Base-by-base conservation (phyloP, 306 rosid genomes). In the Pyrus pyrifolia region DNA sequence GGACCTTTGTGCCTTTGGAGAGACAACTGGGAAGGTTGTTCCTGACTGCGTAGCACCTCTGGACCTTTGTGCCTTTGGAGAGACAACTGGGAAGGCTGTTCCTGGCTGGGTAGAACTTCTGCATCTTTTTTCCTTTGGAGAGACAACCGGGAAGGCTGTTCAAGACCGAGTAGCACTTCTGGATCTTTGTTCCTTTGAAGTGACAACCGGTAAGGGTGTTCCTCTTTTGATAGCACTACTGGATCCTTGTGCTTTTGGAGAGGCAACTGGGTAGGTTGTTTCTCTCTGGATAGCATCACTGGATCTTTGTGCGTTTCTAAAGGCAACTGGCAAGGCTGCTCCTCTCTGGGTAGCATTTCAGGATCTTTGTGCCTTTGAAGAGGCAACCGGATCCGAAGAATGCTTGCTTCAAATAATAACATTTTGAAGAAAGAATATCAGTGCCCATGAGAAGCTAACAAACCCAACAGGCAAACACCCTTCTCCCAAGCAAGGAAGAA, bases 381-480 rank as follows among this genome's bases (percentile, higher is more conserved):
- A 31, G 81, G 81, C 78, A 81, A 70, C 30, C 81, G 71, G 51
- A 81, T 77, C 73, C 78, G 78, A 33, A 82, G 30, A 51, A 78
- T 52, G 76, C 72, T 77, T 44, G 67, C 85, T 82, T 78, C 38
- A 74, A 30, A 73, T 74, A 49, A 76, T 76, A 76, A 77, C 49
- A 82, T 66, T 33, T 82, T 68, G 68, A 59, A 81, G 46, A 71
- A 72, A 76, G 63, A 77, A 58, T 57, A 78, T 82, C 79, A 82
- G 81, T 81, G 70, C 74, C 72, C 75, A 61, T 49, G 76, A 72
- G 79, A 82, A 66, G 70, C 71, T 58, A 81, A 69, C 73, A 76
- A 78, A 58, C 82, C 81, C 82, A 60, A 78, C 69, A 73, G 76
- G 79, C 59, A 81, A 72, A 68, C 76, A 81, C 25, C 65, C 70